Base-by-base conservation (phyloP, 2,329 filamentous ascomycete genomes). In the Pseudonectria buxi region DNA sequence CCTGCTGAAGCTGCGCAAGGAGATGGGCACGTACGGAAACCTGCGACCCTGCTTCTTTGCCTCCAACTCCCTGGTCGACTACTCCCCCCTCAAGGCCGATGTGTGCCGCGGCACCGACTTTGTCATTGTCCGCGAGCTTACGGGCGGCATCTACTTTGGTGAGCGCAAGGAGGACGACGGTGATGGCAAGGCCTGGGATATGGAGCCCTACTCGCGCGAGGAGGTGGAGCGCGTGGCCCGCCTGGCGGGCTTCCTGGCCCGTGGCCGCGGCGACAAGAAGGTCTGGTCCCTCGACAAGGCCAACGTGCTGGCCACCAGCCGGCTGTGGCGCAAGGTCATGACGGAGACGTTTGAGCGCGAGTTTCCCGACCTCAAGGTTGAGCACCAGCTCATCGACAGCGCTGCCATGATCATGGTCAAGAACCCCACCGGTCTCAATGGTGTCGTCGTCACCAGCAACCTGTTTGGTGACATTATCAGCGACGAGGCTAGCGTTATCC, bases 371-470 rank as follows among this genome's bases (percentile, higher is more conserved):
- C 65, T 95, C 30, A 77, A 85, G 68, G 67, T 94, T 28, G 78
- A 81, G 47, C 90, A 95, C 62, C 89, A 96, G 61, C 75, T 96
- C 33, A 95, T 96, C 58, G 90, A 96, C 67, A 86, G 80, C 37
- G 90, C 90, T n/a, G 90, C 90, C 47, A 95, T 96, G 89, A 71
- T 95, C 51, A 87, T 96, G 83, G 77, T 96, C 57, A 95, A 94
- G 81, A 90, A 89, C 65, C 90, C 90, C 9, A 73, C 81, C 10
- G 77, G 79, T 14, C 72, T 96, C 35, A 96, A 95, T 60, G 92
- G 90, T 35, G 79, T 96, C 25, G 77, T 96, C 30, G 81, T 96
- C 45, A 94, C 89, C 10, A 89, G 83, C 70, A 98, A 96, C 64
- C 61, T 96, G 50, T 95, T 95, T 59, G 92, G 90, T 44, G 90